Evolutionary conservation across 306 rosid genomes (phyloP).

Genomic region (Cucurbita argyrosperma): DNA sequence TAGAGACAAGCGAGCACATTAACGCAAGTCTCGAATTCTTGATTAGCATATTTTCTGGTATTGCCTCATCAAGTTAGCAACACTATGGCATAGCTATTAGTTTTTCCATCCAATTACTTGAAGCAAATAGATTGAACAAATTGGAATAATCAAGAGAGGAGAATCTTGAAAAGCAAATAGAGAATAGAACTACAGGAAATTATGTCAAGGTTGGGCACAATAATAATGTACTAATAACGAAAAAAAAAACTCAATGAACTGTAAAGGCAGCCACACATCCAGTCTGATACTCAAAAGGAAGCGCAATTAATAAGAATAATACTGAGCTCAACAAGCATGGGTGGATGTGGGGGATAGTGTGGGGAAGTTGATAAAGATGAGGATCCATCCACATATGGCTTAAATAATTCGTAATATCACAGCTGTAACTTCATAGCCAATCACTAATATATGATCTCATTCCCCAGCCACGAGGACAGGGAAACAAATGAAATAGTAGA

Average conservation of each 20-base stretch:
- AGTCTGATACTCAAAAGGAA: neutral
- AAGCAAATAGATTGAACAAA: neutral
- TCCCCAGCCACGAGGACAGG: neutral
- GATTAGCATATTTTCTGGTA: neutral
- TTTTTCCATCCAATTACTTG: neutral
- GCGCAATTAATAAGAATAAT: neutral
- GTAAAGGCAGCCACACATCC: neutral
- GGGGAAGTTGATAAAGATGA: neutral
- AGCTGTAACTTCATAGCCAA: neutral
- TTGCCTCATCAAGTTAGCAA: neutral
- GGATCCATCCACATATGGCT: neutral
- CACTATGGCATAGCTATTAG: neutral
- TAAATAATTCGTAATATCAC: neutral
- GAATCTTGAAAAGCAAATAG: neutral
- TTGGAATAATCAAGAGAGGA: neutral
- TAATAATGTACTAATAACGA: slow-evolving; percentile 1
- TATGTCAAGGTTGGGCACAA: neutral
- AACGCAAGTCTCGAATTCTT: neutral
- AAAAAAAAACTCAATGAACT: neutral
- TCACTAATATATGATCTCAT: neutral
- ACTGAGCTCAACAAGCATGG: neutral
- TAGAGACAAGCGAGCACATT: no score
- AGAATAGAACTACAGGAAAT: neutral
- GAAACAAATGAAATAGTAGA: neutral
- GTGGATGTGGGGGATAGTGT: neutral